phyloP scores from a whole-genome alignment of 2,329 filamentous ascomycete species.

The Colletotrichum musae region DNA sequence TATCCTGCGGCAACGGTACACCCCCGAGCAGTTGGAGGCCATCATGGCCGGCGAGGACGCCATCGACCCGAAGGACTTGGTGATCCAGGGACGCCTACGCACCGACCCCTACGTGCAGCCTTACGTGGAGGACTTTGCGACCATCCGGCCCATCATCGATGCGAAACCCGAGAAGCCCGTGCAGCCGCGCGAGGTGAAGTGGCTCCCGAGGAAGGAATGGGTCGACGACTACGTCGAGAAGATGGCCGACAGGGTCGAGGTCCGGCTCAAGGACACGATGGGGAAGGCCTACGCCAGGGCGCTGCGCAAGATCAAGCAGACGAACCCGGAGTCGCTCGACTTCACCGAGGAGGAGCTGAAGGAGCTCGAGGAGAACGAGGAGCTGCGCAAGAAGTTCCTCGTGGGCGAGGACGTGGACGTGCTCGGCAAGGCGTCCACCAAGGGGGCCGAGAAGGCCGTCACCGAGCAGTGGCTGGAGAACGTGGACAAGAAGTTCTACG shows the following conservation, averaged over 20 bases:
- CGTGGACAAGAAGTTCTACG: constrained; percentile 46
- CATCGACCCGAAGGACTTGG: constrained; percentile 63
- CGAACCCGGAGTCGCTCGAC: constrained; percentile 60
- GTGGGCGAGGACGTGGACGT: constrained; percentile 44
- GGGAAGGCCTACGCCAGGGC: constrained; percentile 58
- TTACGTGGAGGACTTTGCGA: constrained; percentile 88
- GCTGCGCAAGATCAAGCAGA: constrained; percentile 58
- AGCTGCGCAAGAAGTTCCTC: constrained; percentile 56
- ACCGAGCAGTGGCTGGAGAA: constrained; percentile 33
- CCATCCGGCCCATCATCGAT: constrained; percentile 84
- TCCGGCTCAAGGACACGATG: constrained; percentile 60
- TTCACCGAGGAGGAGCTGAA: constrained; percentile 70
- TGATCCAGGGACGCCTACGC: constrained; percentile 67
- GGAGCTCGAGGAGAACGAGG: constrained; percentile 57
- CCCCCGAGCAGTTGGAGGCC: constrained; percentile 72
- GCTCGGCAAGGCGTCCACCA: constrained; percentile 6
- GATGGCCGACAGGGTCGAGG: constrained; percentile 59
- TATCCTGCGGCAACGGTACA: constrained; percentile 61
- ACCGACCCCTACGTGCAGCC: constrained; percentile 79
- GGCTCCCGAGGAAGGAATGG: constrained; percentile 75
- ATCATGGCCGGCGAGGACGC: constrained; percentile 69
- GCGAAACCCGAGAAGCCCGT: constrained; percentile 68
- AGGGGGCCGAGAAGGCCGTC: constrained; percentile 20
- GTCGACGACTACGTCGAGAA: constrained; percentile 68
- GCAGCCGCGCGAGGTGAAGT: constrained; percentile 66